A percentile compares a stretch with the other conserved stretches of the same genome.
phyloP scores from a whole-genome alignment of 306 rosid species.

The Corylus heterophylla region DNA sequence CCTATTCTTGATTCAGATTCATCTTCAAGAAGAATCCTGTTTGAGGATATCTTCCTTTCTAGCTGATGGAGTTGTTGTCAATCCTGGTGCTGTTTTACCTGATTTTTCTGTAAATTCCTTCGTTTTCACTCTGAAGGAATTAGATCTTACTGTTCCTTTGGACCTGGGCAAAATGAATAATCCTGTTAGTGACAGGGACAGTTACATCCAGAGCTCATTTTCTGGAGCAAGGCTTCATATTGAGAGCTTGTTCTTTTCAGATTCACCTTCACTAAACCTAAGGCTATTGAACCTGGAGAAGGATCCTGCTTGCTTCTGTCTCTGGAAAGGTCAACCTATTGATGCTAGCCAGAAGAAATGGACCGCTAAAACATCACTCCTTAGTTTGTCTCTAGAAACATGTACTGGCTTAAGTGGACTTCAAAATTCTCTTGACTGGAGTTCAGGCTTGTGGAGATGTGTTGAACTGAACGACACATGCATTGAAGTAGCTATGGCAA shows the following conservation, averaged over 20 bases:
- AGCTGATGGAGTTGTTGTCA: slow-evolving; percentile 83
- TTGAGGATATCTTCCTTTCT: slow-evolving; percentile 89
- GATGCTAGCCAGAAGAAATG: slow-evolving; percentile 94
- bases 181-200: slow-evolving; percentile 42
- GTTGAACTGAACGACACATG: slow-evolving; percentile 80
- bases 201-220: slow-evolving; percentile 52
- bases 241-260: slow-evolving; percentile 60
- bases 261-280: slow-evolving; percentile 65
- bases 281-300: slow-evolving; percentile 73
- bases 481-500: slow-evolving; percentile 89
- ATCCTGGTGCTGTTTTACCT: slow-evolving; percentile 79
- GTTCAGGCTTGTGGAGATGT: slow-evolving; percentile 78
- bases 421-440: slow-evolving; percentile 53
- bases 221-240: slow-evolving; percentile 87
- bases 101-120: slow-evolving; percentile 82
- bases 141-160: slow-evolving; percentile 76
- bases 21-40: slow-evolving; percentile 91
- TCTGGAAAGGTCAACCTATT: slow-evolving; percentile 84
- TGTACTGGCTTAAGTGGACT: slow-evolving; percentile 33
- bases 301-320: slow-evolving; percentile 96
- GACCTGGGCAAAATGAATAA: slow-evolving; percentile 45
- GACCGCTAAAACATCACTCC: slow-evolving; percentile 63
- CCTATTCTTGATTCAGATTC: slow-evolving; percentile 51
- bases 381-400: slow-evolving; percentile 82
- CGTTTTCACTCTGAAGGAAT: slow-evolving; percentile 60